Conservation (phyloP, 805 yeast species). For the Wickerhamiella occidentalis region DNA sequence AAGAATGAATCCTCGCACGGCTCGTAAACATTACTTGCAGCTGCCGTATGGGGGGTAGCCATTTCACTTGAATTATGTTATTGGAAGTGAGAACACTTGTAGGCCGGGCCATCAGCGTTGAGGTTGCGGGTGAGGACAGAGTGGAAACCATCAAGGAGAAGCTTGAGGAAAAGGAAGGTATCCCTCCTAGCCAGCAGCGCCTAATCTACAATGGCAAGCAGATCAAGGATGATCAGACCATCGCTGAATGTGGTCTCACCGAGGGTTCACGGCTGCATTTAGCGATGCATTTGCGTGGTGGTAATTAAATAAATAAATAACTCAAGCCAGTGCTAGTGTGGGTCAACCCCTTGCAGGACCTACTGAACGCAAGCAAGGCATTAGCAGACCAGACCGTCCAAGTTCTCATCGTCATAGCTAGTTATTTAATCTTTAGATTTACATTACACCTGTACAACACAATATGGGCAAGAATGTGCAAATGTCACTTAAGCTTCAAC, state of each 20-base stretch:
- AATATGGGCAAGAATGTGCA: too few relatives aligned
- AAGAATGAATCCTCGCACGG: conserved; percentile 91
- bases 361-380: too few relatives aligned
- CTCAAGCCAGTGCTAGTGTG: neutral
- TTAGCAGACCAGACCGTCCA: too few relatives aligned
- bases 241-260: conserved; percentile 57
- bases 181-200: conserved; percentile 92
- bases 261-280: conserved; percentile 84
- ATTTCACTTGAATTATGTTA: conserved; percentile 24
- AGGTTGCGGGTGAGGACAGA: conserved; percentile 28
- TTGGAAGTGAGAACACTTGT: conserved; percentile 19
- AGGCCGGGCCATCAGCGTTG: conserved; percentile 23
- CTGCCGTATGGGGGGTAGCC: conserved; percentile 60
- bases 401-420: too few relatives aligned
- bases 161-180: conserved; percentile 93
- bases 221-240: conserved; percentile 68
- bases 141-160: conserved; percentile 72
- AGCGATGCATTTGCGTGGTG: conserved; percentile 89
- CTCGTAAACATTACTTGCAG: conserved; percentile 72
- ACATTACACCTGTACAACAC: too few relatives aligned
- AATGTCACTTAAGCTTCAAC: too few relatives aligned
- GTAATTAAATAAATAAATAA: conserved; percentile 25
- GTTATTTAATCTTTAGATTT: too few relatives aligned
- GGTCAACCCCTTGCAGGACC: neutral
- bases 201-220: conserved; percentile 84